A percentile compares a stretch with the other conserved stretches of the same genome.
Conservation (phyloP, 805 yeast species). For the Zygosaccharomyces bailii region DNA sequence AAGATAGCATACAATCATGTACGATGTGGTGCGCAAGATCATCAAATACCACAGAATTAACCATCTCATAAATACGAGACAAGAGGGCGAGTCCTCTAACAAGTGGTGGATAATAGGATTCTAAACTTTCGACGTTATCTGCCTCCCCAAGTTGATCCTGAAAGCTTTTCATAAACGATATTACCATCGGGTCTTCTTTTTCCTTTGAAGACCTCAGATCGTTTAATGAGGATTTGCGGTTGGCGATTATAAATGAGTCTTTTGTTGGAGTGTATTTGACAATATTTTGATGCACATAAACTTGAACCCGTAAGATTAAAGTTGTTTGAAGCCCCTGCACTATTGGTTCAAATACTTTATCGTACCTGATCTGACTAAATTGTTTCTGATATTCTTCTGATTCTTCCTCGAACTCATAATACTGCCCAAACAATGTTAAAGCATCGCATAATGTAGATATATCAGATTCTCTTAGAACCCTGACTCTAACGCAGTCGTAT, state of each 20-base stretch:
- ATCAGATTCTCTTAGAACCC: constrained; percentile 65
- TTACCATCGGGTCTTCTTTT: constrained; percentile 17
- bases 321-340: constrained; percentile 76
- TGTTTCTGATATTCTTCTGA: constrained; percentile 32
- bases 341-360: constrained; percentile 64
- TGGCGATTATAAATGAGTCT: constrained; percentile 63
- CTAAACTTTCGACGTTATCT: constrained; percentile 3
- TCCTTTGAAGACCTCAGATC: constrained; percentile 10
- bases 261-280: constrained; percentile 62
- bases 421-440: constrained; percentile 63
- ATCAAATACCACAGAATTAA: constrained; percentile 76
- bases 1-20: constrained; percentile 66
- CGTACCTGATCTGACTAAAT: constrained; percentile 43
- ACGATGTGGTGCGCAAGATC: constrained; percentile 85
- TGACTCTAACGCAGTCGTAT: constrained; percentile 64
- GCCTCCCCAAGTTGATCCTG: constrained; percentile 2
- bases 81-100: constrained; percentile 63
- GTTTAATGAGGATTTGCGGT: constrained; percentile 31
- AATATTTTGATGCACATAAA: constrained; percentile 65
- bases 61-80: constrained; percentile 74
- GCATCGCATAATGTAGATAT: constrained; percentile 71
- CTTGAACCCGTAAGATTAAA: constrained; percentile 73
- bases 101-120: constrained; percentile 63
- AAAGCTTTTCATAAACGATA: constrained; percentile 13
- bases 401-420: constrained; percentile 59